Evolutionary conservation across 2,329 filamentous ascomycete genomes (phyloP).

Genomic region (Parafenestella ontariensis): DNA sequence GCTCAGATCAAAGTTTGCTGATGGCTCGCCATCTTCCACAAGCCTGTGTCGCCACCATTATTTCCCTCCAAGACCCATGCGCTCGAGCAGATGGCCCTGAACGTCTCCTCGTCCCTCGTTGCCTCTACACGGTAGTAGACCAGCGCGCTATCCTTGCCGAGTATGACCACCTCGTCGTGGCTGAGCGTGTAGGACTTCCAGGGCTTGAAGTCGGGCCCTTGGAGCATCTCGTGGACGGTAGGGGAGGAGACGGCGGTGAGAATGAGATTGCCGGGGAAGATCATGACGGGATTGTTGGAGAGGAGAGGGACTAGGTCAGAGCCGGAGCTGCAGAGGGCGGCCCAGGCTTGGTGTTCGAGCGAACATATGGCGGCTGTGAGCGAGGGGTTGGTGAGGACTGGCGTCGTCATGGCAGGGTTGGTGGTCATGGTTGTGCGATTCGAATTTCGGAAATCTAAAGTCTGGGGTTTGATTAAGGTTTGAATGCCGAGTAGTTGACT

Average conservation of each 20-base stretch:
- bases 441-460: neutral
- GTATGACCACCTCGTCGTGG: constrained; percentile 35
- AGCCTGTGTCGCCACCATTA: constrained; percentile 12
- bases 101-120: constrained; percentile 19
- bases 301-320: constrained; percentile 42
- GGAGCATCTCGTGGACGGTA: constrained; percentile 27
- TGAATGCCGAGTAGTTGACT: neutral
- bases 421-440: neutral
- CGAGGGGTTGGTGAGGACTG: constrained; percentile 28
- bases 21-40: constrained; percentile 39
- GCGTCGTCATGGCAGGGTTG: constrained; percentile 11
- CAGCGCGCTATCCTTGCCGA: constrained; percentile 31
- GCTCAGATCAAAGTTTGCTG: constrained; percentile 37
- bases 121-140: constrained; percentile 38
- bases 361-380: constrained; percentile 37
- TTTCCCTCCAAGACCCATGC: constrained; percentile 30
- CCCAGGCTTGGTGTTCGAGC: constrained; percentile 46
- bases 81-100: constrained; percentile 36
- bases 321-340: constrained; percentile 43
- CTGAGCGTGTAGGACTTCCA: constrained; percentile 36
- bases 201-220: constrained; percentile 24
- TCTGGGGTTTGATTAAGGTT: too few species aligned
- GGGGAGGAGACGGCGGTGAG: constrained; percentile 44
- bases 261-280: constrained; percentile 47
- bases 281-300: constrained; percentile 49